Conservation (phyloP, 2,329 filamentous ascomycete genomes). For the Colletotrichum coccodes region DNA sequence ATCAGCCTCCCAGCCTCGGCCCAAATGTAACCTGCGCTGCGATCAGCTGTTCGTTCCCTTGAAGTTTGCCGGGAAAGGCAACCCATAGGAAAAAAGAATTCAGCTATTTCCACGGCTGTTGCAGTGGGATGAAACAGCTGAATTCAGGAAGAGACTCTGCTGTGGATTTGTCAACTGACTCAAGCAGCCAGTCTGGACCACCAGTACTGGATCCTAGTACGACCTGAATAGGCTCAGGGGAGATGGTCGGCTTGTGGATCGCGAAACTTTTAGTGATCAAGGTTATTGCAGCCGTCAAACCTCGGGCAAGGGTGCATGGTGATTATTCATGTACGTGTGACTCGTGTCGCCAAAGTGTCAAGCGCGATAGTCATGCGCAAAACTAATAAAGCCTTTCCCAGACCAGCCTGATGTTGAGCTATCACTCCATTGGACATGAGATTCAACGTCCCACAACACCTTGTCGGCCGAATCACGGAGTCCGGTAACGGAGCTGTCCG, state of each 20-base stretch:
- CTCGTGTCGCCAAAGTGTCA: neutral
- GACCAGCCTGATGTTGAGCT: neutral
- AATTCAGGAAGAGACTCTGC: too few species aligned
- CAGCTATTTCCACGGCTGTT: neutral
- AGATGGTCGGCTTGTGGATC: neutral
- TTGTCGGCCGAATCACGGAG: neutral
- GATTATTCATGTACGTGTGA: neutral
- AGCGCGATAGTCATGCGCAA: neutral
- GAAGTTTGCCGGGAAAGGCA: neutral
- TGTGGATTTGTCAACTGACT: slow-evolving; percentile 9
- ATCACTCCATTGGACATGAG: neutral
- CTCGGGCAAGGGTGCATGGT: neutral
- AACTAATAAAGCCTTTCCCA: neutral
- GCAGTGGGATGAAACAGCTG: neutral
- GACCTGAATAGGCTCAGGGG: neutral
- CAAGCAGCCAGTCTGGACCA: neutral
- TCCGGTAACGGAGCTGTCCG: neutral
- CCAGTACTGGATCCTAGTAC: neutral
- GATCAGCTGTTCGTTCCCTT: neutral
- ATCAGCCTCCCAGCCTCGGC: too few species aligned
- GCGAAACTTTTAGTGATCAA: neutral
- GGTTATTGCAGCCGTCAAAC: neutral
- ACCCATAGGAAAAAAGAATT: too few species aligned
- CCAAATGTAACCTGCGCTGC: too few species aligned
- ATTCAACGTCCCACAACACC: neutral